These are phyloP conservation scores for Sporothrix brunneoviolacea DNA, from an alignment of 2,329 filamentous ascomycete species.

Conservation along the genomic window DNA sequence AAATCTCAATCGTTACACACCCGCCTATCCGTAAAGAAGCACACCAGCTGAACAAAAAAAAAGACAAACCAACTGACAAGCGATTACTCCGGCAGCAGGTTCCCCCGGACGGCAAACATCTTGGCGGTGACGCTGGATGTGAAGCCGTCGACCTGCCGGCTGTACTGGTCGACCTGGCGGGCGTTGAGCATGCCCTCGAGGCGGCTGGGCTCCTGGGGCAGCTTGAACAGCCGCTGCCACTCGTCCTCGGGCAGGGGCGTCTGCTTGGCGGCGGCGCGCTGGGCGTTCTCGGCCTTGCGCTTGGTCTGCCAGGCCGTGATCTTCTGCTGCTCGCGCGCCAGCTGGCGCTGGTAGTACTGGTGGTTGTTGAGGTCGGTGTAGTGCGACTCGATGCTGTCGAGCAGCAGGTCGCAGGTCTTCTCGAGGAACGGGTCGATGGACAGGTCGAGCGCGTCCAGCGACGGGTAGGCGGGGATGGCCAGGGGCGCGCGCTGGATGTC, in stretches of 20 bases:
- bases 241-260: conserved; percentile 86
- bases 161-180: conserved; percentile 95
- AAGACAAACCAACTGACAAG: neutral
- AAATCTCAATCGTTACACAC: neutral
- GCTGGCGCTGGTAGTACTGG: conserved; percentile 89
- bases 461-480: conserved; percentile 68
- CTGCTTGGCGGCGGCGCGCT: conserved; percentile 80
- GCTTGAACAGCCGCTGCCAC: conserved; percentile 97
- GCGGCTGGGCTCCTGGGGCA: conserved; percentile 87
- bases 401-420: conserved; percentile 93
- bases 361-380: conserved; percentile 99
- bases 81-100: conserved; percentile 50
- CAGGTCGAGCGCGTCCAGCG: conserved; percentile 82
- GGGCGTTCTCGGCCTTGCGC: conserved; percentile 91
- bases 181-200: conserved; percentile 92
- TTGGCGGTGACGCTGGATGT: conserved; percentile 86
- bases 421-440: conserved; percentile 96
- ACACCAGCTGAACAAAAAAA: neutral
- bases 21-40: neutral
- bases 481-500: conserved; percentile 64
- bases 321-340: conserved; percentile 91
- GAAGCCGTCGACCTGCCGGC: conserved; percentile 93
- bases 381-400: conserved; percentile 95
- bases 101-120: conserved; percentile 91
- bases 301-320: conserved; percentile 95